These are phyloP conservation scores for Talaromyces sp. DNA, from an alignment of 2,329 filamentous ascomycete genomes.

Conservation along the genomic window DNA sequence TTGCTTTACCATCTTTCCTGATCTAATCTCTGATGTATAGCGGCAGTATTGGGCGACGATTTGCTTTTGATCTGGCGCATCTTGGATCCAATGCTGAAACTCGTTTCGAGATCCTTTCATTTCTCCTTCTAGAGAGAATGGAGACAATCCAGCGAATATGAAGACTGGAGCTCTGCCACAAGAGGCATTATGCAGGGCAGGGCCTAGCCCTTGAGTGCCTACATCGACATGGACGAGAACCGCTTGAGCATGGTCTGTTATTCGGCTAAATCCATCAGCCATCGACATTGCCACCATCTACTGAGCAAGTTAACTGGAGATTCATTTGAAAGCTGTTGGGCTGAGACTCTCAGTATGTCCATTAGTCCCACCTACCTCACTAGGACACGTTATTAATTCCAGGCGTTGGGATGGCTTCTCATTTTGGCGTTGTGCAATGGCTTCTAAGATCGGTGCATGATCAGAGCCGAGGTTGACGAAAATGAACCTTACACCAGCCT, in stretches of 20 bases:
- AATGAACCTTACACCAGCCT: conserved; percentile 55
- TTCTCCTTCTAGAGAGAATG: conserved; percentile 77
- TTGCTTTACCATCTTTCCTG: conserved; percentile 83
- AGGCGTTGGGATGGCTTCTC: conserved; percentile 68
- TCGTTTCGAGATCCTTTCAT: conserved; percentile 76
- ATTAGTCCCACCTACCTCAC: too few relatives aligned
- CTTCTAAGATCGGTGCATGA: conserved; percentile 76
- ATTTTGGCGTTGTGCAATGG: conserved; percentile 74
- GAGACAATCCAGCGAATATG: conserved; percentile 76
- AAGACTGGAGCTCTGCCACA: conserved; percentile 73
- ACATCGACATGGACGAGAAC: conserved; percentile 83
- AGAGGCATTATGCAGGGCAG: conserved; percentile 78
- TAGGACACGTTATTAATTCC: conserved; percentile 75
- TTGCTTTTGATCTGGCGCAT: conserved; percentile 78
- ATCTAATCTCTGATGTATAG: conserved; percentile 80
- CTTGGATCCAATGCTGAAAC: conserved; percentile 86
- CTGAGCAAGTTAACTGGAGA: not conserved
- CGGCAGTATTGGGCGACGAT: conserved; percentile 85
- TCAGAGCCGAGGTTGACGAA: conserved; percentile 60
- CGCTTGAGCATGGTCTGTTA: conserved; percentile 72
- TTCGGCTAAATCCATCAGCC: conserved; percentile 77
- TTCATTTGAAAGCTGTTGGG: not conserved
- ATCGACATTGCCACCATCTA: conserved; percentile 84
- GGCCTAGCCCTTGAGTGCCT: conserved; percentile 76
- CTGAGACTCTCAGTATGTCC: too few relatives aligned